Conservation (phyloP, 495 filamentous ascomycete species). For the Trichoderma orchidacearum region DNA sequence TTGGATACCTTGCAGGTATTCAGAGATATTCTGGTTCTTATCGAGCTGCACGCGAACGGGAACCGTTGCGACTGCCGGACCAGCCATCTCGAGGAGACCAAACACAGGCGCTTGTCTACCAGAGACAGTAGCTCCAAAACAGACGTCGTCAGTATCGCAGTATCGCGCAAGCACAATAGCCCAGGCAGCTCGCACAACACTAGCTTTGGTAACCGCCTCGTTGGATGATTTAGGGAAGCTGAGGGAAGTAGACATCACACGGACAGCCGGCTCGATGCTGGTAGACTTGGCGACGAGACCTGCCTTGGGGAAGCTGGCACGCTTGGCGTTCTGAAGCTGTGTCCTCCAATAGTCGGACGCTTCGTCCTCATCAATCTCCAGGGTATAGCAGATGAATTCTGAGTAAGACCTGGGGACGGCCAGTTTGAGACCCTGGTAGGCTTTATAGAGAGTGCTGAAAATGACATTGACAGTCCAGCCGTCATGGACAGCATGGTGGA, state of each 20-base stretch:
- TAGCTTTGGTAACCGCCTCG: slow-evolving; percentile 21
- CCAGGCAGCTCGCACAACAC: slow-evolving; percentile 32
- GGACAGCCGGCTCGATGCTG: slow-evolving; percentile 6
- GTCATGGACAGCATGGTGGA: slow-evolving; percentile 7
- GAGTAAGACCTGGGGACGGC: background rate
- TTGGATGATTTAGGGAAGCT: background rate
- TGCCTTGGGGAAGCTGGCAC: slow-evolving; percentile 15
- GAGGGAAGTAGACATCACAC: slow-evolving; percentile 4
- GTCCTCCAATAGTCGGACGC: background rate
- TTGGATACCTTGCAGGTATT: background rate
- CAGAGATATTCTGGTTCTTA: background rate
- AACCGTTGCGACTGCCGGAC: background rate
- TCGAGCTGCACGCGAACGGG: background rate
- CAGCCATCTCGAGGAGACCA: background rate
- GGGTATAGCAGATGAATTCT: background rate
- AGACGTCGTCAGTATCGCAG: slow-evolving; percentile 13
- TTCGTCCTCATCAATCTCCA: background rate
- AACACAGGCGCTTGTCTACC: background rate
- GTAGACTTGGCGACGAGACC: slow-evolving; percentile 11
- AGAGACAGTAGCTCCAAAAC: background rate
- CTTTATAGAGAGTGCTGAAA: background rate
- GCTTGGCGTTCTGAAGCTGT: background rate
- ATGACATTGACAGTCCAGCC: slow-evolving; percentile 2
- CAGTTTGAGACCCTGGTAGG: background rate
- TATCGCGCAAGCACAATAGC: slow-evolving; percentile 22